A percentile compares a stretch with the other conserved stretches of the same genome.
phyloP scores from a whole-genome alignment of 2,329 filamentous ascomycete species.

The Aspergillus versicolor region DNA sequence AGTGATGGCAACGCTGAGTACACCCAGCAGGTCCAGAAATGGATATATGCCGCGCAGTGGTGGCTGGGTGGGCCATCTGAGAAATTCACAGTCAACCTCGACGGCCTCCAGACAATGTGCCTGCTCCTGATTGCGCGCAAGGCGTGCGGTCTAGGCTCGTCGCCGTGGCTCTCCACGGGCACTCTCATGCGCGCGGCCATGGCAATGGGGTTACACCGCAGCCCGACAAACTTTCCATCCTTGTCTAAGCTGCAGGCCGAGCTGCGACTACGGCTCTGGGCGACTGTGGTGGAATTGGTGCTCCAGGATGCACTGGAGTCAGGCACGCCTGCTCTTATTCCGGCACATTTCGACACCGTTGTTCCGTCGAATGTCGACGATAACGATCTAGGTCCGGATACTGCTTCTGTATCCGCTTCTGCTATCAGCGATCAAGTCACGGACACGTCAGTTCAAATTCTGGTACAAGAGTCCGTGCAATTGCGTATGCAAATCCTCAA shows the following conservation, averaged over 20 bases:
- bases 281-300: slow-evolving; percentile 18
- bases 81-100: slow-evolving; percentile 28
- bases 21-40: slow-evolving; percentile 18
- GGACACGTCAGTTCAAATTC: slow-evolving; percentile 1
- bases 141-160: slow-evolving; percentile 24
- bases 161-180: slow-evolving; percentile 21
- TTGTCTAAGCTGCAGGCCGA: slow-evolving; percentile 18
- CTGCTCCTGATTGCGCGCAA: slow-evolving; percentile 33
- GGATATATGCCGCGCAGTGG: slow-evolving; percentile 35
- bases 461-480: neutral
- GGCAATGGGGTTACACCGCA: slow-evolving; percentile 30
- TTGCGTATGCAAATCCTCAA: neutral
- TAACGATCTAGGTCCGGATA: slow-evolving; percentile 22
- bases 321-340: slow-evolving; percentile 7
- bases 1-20: slow-evolving; percentile 13
- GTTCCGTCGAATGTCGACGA: slow-evolving; percentile 28
- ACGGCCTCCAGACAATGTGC: slow-evolving; percentile 36
- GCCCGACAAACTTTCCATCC: slow-evolving; percentile 22
- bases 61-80: slow-evolving; percentile 38
- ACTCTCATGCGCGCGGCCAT: slow-evolving; percentile 26
- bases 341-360: slow-evolving; percentile 7
- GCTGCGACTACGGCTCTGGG: slow-evolving; percentile 19
- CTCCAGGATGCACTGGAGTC: slow-evolving; percentile 17
- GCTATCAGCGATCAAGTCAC: neutral
- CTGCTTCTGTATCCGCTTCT: neutral